Evolutionary conservation across 2,329 filamentous ascomycete genomes (phyloP).

Genomic region (Coniella vitis): DNA sequence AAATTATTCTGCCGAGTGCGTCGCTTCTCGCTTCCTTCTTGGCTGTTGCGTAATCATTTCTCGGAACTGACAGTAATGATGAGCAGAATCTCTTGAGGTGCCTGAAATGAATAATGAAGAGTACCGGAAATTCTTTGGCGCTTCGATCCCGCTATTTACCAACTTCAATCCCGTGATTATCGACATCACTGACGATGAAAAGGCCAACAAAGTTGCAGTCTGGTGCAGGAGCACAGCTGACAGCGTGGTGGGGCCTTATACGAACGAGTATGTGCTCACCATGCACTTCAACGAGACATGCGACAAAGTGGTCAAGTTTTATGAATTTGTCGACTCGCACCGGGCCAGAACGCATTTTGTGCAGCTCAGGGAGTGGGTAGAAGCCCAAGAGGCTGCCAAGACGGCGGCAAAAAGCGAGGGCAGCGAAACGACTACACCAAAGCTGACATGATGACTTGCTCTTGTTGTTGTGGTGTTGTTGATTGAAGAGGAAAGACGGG

Average conservation of each 20-base stretch:
- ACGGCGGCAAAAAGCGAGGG: not conserved
- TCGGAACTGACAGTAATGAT: not conserved
- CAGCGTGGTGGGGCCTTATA: conserved; percentile 18
- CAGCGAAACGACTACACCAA: too few relatives aligned
- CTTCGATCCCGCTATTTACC: conserved; percentile 1
- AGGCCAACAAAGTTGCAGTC: conserved; percentile 19
- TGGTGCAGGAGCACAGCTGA: conserved; percentile 16
- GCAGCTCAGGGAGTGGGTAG: not conserved
- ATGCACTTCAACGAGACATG: conserved; percentile 19
- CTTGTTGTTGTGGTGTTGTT: too few relatives aligned
- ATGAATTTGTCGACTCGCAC: conserved; percentile 4
- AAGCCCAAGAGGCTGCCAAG: not conserved
- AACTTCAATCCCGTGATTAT: conserved; percentile 5
- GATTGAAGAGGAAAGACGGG: too few relatives aligned
- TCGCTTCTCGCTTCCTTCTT: not conserved
- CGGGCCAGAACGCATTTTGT: not conserved
- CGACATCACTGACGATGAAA: conserved; percentile 15
- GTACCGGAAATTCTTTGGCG: conserved; percentile 1
- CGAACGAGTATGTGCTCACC: conserved; percentile 19
- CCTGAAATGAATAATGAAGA: not conserved
- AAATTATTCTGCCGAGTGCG: conserved; percentile 3
- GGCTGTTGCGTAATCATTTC: not conserved
- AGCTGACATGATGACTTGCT: too few relatives aligned
- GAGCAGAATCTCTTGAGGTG: not conserved
- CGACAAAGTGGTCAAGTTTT: conserved; percentile 13